Percentiles rank a stretch among this genome's conserved stretches.
These are phyloP conservation scores for Nannizziopsis arthrosporioides DNA, from an alignment of 2,329 filamentous ascomycete species.

Conservation along the genomic window DNA sequence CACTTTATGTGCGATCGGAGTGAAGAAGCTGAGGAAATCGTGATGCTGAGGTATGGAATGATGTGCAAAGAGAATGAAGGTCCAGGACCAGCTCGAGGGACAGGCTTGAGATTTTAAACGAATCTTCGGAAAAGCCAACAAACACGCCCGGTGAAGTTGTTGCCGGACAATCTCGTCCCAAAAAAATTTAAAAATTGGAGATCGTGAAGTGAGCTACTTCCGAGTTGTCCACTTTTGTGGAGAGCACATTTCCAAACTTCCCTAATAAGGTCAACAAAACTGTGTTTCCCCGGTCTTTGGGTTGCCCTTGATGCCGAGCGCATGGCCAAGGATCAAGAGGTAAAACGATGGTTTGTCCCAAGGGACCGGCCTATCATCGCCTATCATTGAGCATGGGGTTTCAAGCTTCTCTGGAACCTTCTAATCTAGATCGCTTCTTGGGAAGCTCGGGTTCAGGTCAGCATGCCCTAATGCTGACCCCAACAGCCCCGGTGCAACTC, in stretches of 20 bases:
- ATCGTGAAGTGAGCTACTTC: constrained; percentile 8
- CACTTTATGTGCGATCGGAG: background rate
- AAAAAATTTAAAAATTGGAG: constrained; percentile 12
- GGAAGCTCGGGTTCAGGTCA: constrained; percentile 3
- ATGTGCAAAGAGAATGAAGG: background rate
- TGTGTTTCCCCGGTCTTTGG: constrained; percentile 9
- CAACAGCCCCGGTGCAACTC: constrained; percentile 1
- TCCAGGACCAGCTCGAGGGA: background rate
- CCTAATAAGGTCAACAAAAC: constrained; percentile 6
- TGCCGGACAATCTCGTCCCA: constrained; percentile 4
- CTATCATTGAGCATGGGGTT: background rate
- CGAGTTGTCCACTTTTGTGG: constrained; percentile 9
- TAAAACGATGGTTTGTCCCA: constrained; percentile 3
- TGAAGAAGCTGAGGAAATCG: too few species aligned
- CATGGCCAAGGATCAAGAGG: background rate
- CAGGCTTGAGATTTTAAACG: constrained; percentile 3
- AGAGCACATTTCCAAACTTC: background rate
- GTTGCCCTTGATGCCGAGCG: background rate
- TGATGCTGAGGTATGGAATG: background rate
- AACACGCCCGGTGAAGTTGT: constrained; percentile 5
- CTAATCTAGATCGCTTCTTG: constrained; percentile 4
- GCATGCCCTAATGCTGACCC: constrained; percentile 1
- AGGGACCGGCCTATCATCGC: background rate
- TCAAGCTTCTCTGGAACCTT: background rate
- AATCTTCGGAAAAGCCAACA: background rate